Evolutionary conservation across 2,329 filamentous ascomycete genomes (phyloP).

Genomic region (Penicillium sp.): DNA sequence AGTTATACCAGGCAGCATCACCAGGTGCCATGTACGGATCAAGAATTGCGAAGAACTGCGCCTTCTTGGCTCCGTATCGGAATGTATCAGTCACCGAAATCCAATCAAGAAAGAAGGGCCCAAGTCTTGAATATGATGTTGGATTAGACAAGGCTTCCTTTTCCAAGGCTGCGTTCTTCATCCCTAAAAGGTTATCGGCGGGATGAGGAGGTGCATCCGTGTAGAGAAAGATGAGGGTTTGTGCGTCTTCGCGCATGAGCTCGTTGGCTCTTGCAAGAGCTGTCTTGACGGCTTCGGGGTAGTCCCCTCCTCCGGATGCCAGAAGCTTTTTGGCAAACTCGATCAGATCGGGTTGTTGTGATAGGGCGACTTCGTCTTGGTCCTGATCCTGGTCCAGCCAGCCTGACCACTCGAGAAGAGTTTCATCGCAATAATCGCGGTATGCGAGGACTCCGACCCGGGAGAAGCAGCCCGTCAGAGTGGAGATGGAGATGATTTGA

Average conservation of each 20-base stretch:
- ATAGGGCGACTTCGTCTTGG: not conserved
- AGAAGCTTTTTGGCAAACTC: constrained; percentile 37
- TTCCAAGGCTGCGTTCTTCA: constrained; percentile 26
- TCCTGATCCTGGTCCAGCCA: constrained; percentile 40
- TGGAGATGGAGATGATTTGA: constrained; percentile 53
- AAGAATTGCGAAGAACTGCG: constrained; percentile 49
- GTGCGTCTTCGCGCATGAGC: constrained; percentile 51
- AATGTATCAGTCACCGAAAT: constrained; percentile 40
- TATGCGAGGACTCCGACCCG: constrained; percentile 55
- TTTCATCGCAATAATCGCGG: constrained; percentile 46
- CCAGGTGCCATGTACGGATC: constrained; percentile 18
- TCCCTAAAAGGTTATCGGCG: not conserved
- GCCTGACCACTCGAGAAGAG: constrained; percentile 52
- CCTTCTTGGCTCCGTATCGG: constrained; percentile 38
- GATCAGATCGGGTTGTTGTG: constrained; percentile 36
- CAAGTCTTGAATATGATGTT: constrained; percentile 35
- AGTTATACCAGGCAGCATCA: constrained; percentile 41
- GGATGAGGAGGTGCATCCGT: constrained; percentile 53
- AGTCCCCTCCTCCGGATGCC: constrained; percentile 43
- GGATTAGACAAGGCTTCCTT: constrained; percentile 7
- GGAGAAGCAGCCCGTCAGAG: constrained; percentile 52
- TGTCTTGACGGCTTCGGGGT: constrained; percentile 53
- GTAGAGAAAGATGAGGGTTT: constrained; percentile 53
- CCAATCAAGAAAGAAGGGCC: constrained; percentile 49
- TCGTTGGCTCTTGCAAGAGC: constrained; percentile 50